Evolutionary conservation across 148 eudicot species (phyloP), one percentile per base, ranked within the genome.

Genomic region (Silene conica): DNA sequence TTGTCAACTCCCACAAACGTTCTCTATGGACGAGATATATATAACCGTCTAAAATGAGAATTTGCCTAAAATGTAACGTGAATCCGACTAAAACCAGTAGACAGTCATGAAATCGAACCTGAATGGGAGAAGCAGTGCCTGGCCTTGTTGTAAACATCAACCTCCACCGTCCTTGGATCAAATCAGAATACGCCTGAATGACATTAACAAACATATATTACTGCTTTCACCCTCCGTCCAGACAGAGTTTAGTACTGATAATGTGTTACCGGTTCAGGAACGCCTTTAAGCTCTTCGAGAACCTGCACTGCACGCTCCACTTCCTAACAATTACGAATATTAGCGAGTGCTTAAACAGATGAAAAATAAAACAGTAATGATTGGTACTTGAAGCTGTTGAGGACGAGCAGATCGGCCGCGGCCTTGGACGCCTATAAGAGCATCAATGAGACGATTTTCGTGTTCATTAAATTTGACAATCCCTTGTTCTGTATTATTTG

Each of bases 121-220:
- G 99, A 80, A 95, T 95, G 1, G 91, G 97, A 43, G 99, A 95
- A 55, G 99, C 94, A 70, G 92, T 85, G 84, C 89, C 87, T 43
- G 99, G 99, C 81, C 99, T 87, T 67, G 99, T 95, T 4, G 99
- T 95, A 76, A 90, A 95, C 89, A 89, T 89, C 67, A 95, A 73
- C 58, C 84, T 90, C 99, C 99, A 95, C 7, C 89, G 86, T n/a
- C 99, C 99, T 86, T 95, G 94, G 59, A 95, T 95, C 74, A 90
- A 77, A 79, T 90, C 82, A 55, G 99, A 92, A 73, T 87, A 81
- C 55, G 99, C 92, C 99, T 95, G 87, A 28, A 41, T 16, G 43
- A 56, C 7, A 38, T 38, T 7, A 38, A 38, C 7, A 38, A 38
- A 38, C 43, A 38, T 38, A 4, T 38, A 38, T 38, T 38, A 38